Base-by-base conservation (phyloP, 202 grass and related monocot species). In the Eragrostis tef region DNA sequence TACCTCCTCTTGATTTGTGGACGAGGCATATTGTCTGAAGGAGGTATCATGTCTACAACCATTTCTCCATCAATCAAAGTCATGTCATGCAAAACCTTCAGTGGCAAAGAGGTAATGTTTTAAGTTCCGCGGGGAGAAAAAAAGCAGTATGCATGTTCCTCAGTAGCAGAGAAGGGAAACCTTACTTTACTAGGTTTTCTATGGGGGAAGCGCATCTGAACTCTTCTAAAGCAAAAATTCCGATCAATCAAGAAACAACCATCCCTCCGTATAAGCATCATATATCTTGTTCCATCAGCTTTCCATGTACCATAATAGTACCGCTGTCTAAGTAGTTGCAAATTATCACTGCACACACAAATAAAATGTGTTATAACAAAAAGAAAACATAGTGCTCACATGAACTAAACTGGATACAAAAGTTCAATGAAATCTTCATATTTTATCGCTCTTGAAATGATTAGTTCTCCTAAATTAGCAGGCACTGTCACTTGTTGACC, bases 271-370 rank as follows among this genome's bases (percentile, higher is more conserved):
- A 99, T 96, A 85, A 99, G 93, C 96, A 99, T 93, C 96, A 99
- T 99, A 88, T 96, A 99, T 27, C 96, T 85, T 26, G 96, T 99
- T 75, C 96, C 96, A 56, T 99, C 96, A 86, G 96, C 96, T 87
- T 99, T 99, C 96, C 96, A 99, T 77, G 96, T 96, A 83, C 93
- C 82, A 89, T 91, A 95, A 82, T 99, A 99, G 71, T 96, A 99
- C 21, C 93, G 67, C 6, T 99, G 96, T 81, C 96, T 93, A 77
- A 99, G 83, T 64, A 99, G 83, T 83, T 99, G 96, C 58, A 99
- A 80, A 77, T 99, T 99, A 4, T 99, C 93, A 43, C 96, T 99
- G 83, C 71, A 79, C 24, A 81, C 45, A 85, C 39, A 1, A 73
- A 49, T 81, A 73, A 70, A 71, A 78, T 25, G 57, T 9, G 50